phyloP scores from a whole-genome alignment of 805 yeast genomes.

The Jamesozyma rosinii region DNA sequence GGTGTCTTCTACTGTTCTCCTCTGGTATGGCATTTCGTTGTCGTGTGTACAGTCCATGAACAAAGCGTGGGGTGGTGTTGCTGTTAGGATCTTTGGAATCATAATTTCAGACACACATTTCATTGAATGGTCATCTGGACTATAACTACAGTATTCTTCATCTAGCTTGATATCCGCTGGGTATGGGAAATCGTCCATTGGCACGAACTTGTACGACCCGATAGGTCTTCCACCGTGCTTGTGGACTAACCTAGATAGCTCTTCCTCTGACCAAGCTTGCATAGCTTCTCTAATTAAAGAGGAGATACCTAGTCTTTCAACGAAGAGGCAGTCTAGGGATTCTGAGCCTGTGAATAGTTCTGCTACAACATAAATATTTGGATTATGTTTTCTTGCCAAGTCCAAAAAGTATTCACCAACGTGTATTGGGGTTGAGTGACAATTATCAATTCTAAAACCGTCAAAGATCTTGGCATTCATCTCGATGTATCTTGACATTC shows the following conservation, averaged over 20 bases:
- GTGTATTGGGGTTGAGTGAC: constrained; percentile 92
- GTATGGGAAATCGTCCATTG: constrained; percentile 64
- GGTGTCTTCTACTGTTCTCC: constrained; percentile 89
- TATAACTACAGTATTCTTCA: constrained; percentile 17
- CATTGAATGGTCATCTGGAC: constrained; percentile 11
- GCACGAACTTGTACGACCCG: constrained; percentile 78
- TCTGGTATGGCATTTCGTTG: constrained; percentile 80
- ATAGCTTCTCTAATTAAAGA: constrained; percentile 91
- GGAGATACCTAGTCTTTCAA: constrained; percentile 81
- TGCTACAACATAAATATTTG: constrained; percentile 85
- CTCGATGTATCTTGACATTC: constrained; percentile 72
- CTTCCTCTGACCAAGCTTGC: constrained; percentile 89
- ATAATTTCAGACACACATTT: constrained; percentile 49
- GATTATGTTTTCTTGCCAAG: constrained; percentile 75
- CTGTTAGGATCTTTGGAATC: constrained; percentile 54
- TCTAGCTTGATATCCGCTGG: constrained; percentile 44
- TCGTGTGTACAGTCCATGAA: constrained; percentile 98
- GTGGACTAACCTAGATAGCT: constrained; percentile 76
- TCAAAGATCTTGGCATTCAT: constrained; percentile 64
- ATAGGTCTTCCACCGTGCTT: constrained; percentile 92
- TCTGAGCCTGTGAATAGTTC: constrained; percentile 92
- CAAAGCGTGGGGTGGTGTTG: constrained; percentile 81
- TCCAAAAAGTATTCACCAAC: constrained; percentile 87
- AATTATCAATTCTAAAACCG: constrained; percentile 89
- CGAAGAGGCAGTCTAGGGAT: constrained; percentile 79